A percentile compares a stretch with the other conserved stretches of the same genome.
Conservation (phyloP, 2,329 filamentous ascomycete genomes). For the Diplodia intermedia region DNA sequence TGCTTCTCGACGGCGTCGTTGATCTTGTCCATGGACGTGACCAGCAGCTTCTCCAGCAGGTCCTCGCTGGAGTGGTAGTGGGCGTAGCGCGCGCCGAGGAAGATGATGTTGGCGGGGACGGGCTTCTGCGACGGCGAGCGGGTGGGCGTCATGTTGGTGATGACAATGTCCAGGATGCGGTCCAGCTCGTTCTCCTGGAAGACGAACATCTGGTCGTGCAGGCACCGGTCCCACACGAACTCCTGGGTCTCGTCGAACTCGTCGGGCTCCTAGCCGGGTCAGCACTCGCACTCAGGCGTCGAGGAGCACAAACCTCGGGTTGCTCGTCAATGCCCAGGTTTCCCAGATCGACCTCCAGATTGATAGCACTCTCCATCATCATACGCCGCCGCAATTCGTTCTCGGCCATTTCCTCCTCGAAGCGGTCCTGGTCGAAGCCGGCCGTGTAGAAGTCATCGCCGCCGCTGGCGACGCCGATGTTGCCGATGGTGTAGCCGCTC, state of each 20-base stretch:
- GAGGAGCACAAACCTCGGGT: conserved; percentile 70
- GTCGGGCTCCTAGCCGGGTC: conserved; percentile 53
- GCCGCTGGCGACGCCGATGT: conserved; percentile 68
- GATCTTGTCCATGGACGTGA: conserved; percentile 92
- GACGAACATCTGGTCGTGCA: conserved; percentile 99
- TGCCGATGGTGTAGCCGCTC: conserved; percentile 89
- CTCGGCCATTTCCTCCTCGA: conserved; percentile 97
- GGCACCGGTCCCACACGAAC: conserved; percentile 92
- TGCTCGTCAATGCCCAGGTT: conserved; percentile 96
- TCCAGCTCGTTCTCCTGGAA: conserved; percentile 95
- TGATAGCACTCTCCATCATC: conserved; percentile 99
- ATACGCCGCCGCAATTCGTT: conserved; percentile 94
- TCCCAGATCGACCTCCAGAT: conserved; percentile 93
- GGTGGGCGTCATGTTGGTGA: conserved; percentile 97
- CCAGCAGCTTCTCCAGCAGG: conserved; percentile 78
- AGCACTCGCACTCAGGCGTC: background rate
- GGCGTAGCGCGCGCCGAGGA: conserved; percentile 92
- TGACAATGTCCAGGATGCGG: conserved; percentile 90
- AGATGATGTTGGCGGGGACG: conserved; percentile 95
- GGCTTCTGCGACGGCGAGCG: conserved; percentile 96
- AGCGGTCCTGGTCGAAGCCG: conserved; percentile 89
- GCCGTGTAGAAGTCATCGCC: conserved; percentile 90
- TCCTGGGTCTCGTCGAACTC: conserved; percentile 91
- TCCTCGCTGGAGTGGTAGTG: conserved; percentile 94
- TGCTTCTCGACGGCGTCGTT: conserved; percentile 94